Evolutionary conservation across 1,139 yeast genomes (phyloP).

Genomic region (Schizosaccharomyces versatilis): DNA sequence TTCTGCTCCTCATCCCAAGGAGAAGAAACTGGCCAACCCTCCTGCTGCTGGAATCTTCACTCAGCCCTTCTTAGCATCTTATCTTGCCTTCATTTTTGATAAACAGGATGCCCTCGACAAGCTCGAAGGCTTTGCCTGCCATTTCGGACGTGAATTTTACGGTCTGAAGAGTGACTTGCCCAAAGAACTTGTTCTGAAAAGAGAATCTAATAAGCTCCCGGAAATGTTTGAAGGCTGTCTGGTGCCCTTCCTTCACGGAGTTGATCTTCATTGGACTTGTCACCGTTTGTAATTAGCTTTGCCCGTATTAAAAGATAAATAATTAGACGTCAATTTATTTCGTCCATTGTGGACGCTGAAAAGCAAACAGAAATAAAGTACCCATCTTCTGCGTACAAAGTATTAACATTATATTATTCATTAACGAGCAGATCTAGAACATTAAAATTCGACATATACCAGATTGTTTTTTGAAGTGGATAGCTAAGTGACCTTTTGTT

Average conservation of each 20-base stretch:
- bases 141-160: conserved; percentile 53
- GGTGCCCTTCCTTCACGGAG: conserved; percentile 82
- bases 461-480: no score
- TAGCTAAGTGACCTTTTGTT: no score
- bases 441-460: no score
- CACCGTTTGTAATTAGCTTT: conserved; percentile 33
- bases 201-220: conserved; percentile 34
- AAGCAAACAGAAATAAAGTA: no score
- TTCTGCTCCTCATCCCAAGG: conserved; percentile 86
- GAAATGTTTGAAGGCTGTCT: conserved; percentile 33
- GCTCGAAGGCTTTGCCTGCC: conserved; percentile 52
- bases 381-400: no score
- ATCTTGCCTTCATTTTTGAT: conserved; percentile 73
- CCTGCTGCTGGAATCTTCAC: conserved; percentile 87
- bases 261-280: conserved; percentile 46
- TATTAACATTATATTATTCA: no score
- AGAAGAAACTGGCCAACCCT: conserved; percentile 25
- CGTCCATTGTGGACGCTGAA: no score
- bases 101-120: conserved; percentile 37
- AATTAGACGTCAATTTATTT: no score
- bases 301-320: no score
- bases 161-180: conserved; percentile 20
- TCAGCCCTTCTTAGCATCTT: conserved; percentile 61
- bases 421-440: no score
- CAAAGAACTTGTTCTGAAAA: conserved; percentile 32